Base-by-base conservation (phyloP, 2,329 filamentous ascomycete genomes). In the Dactylellina cionopaga region DNA sequence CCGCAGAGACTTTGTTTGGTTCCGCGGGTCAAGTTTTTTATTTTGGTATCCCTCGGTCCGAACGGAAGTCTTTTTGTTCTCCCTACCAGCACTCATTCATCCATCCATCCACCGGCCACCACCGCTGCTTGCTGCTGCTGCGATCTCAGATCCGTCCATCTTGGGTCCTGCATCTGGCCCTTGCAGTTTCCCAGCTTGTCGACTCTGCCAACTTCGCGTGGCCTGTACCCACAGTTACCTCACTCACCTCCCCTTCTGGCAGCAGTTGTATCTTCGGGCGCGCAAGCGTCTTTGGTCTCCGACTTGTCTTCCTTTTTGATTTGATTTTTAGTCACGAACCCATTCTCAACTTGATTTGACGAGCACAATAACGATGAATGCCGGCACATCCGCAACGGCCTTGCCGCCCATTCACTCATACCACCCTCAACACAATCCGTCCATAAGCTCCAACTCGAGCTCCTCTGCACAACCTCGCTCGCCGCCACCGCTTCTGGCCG, bases 381-480 rank as follows among this genome's bases (percentile, higher is more conserved):
- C 59, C 68, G 59, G 59, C 19, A 31, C 68, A 65, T 72, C 68
- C 59, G 68, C 52, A 6, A 54, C 59, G 68, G 68, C 68, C 29
- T 44, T 72, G 37, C 68, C 68, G 54, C 59, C 59, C n/a, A 72
- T 72, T 39, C 59, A 72, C 46, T 64, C 66, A 17, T 71, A 71
- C 51, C 59, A 54, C 29, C 68, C 59, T 19, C 68, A 58, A 63
- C 68, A 37, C 43, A 44, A 35, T 51, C 17, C 7, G 33, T 31
- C 41, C 10, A 49, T 22, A 22, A 64, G 35, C 25, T 43, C 59
- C 2, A 51, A 39, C 17, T 58, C 52, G 39, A 59, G 49, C 52
- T 64, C 66, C 51, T 58, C 66, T 55, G 47, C 66, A 27, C 68
- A 65, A 51, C 54, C 59, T 65, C 68, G 59, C 35, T 72, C 68